These are phyloP conservation scores for Suillus plorans DNA, from an alignment of 768 basidiomycete genomes.

Conservation along the genomic window DNA sequence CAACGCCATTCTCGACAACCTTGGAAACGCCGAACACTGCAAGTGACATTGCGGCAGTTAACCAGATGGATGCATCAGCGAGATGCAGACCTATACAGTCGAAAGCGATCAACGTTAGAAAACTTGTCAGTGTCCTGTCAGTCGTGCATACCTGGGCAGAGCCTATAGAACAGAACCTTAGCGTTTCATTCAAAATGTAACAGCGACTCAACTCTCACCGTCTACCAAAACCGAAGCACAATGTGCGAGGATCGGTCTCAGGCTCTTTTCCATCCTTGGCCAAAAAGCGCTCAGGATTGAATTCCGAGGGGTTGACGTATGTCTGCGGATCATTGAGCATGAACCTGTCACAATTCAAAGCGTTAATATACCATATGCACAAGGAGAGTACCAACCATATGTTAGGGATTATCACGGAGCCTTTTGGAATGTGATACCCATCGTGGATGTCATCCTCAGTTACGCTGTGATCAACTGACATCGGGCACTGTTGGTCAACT, in stretches of 20 bases:
- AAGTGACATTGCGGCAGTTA: slow-evolving; percentile 36
- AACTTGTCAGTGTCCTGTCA: no score
- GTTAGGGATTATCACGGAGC: slow-evolving; percentile 23
- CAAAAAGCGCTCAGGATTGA: slow-evolving; percentile 36
- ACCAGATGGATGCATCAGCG: slow-evolving; percentile 28
- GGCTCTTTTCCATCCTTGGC: slow-evolving; percentile 12
- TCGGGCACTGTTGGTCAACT: slow-evolving; percentile 20
- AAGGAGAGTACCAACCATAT: slow-evolving; percentile 21
- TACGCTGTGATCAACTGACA: slow-evolving; percentile 13
- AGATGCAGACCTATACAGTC: slow-evolving; percentile 24
- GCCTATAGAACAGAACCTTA: not conserved
- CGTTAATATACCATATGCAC: not conserved
- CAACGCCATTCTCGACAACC: slow-evolving; percentile 37
- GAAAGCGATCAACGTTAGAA: not conserved
- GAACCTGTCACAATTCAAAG: slow-evolving; percentile 33
- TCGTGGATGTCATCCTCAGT: slow-evolving; percentile 20
- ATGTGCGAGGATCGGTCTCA: slow-evolving; percentile 17
- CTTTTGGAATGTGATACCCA: slow-evolving; percentile 23
- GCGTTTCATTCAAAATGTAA: not conserved
- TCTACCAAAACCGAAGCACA: slow-evolving; percentile 30
- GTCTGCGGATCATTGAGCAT: slow-evolving; percentile 49
- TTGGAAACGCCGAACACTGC: slow-evolving; percentile 47
- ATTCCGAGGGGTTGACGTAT: slow-evolving; percentile 32
- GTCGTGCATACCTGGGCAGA: slow-evolving; percentile 17
- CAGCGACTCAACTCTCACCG: slow-evolving; percentile 13